phyloP scores from a whole-genome alignment of 805 yeast species.

The Starmerella roubikii region DNA sequence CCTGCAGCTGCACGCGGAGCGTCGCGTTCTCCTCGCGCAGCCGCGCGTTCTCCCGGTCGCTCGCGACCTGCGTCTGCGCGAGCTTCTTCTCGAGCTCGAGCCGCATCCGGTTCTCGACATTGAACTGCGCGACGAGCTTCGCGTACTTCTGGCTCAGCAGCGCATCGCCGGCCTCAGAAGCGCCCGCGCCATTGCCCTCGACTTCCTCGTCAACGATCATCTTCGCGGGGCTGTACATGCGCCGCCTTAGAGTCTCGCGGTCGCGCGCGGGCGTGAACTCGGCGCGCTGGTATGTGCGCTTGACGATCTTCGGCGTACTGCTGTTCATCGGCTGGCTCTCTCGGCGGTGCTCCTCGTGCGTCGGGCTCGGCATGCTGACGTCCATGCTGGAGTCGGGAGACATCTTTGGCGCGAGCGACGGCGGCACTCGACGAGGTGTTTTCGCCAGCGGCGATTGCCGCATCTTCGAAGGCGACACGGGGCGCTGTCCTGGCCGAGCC shows the following conservation, averaged over 20 bases:
- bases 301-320: slow-evolving; percentile 18
- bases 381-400: background rate
- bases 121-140: slow-evolving; percentile 7
- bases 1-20: slow-evolving; percentile 6
- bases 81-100: slow-evolving; percentile 8
- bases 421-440: background rate
- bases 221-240: slow-evolving; percentile 17
- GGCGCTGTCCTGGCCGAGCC: background rate
- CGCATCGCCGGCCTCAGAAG: background rate
- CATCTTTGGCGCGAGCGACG: background rate
- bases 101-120: slow-evolving; percentile 4
- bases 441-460: too few species aligned
- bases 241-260: slow-evolving; percentile 13
- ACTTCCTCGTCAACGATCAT: background rate
- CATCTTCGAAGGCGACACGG: too few species aligned
- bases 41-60: slow-evolving; percentile 6
- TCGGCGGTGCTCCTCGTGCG: background rate
- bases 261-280: slow-evolving; percentile 21
- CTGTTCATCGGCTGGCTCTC: slow-evolving; percentile 10
- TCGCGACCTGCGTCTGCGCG: slow-evolving; percentile 9
- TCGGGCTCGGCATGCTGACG: background rate
- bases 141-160: slow-evolving; percentile 1
- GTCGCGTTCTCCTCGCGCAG: slow-evolving; percentile 6
- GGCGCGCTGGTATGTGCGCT: slow-evolving; percentile 14
- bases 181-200: background rate